Base-by-base conservation (phyloP, 192 early-diverging fungal genomes). In the Coemansia sp. region DNA sequence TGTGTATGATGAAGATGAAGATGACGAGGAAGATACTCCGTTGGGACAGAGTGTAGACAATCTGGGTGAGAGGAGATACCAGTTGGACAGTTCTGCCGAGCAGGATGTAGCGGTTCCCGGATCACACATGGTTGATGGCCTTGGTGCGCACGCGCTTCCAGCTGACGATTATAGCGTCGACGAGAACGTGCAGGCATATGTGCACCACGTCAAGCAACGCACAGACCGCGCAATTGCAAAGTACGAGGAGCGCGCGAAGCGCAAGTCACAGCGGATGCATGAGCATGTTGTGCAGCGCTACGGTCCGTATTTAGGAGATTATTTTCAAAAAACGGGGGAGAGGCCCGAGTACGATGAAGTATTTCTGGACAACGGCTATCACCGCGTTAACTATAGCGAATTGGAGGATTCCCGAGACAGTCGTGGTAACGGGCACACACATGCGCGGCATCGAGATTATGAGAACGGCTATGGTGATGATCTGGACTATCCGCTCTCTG, bases 261-360 rank as follows among this genome's bases (percentile, higher is more conserved):
- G 68, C 70, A 82, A 77, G 68, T 67, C 67, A 1, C 64, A 74
- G 67, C 80, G 80, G 59, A 74, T 82, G 58, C 80, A 76, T 51
- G 75, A 82, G 51, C 71, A 74, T 51, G 67, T 82, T 3, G 60
- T 82, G 27, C 66, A 77, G 62, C 68, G 71, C n/a, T 82, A 82
- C 33, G 78, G 73, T 10, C 66, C 73, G 17, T 81, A 81, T 24
- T 60, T 81, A 36, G 62, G 65, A 4, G 73, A 70, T 4, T 81
- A 81, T 54, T 66, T 72, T 63, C 70, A 81, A 23, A 68, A 33
- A 4, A 55, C 55, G 1, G 72, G 71, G 10, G 61, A 51, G 23
- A 29, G 50, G 2, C 56, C 51, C 2, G 74, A 68, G 29, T 57
- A 71, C 20, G 64, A n/a, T 23, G 58, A 66, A 6, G 51, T 22